Percentiles rank a stretch among this genome's conserved stretches.
Conservation (phyloP, 768 basidiomycete genomes). For the Cyclocybe cylindracea region DNA sequence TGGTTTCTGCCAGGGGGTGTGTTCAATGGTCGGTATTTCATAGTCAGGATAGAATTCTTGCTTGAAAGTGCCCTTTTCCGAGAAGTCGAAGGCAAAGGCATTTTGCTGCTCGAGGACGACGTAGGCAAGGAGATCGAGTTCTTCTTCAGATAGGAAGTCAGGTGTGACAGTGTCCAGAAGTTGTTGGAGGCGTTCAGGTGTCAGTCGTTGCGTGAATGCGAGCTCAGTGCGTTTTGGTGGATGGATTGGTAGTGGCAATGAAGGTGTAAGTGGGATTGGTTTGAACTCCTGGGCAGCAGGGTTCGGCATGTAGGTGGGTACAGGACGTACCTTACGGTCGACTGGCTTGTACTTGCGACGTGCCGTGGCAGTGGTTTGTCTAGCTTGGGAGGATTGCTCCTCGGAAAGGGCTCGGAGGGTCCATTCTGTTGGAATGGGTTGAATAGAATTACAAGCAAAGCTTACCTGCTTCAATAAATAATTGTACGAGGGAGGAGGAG, state of each 20-base stretch:
- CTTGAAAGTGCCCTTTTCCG: too few species aligned
- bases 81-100: too few species aligned
- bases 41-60: too few species aligned
- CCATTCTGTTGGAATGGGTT: slow-evolving; percentile 1
- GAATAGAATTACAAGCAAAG: neutral
- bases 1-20: neutral
- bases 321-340: slow-evolving; percentile 23
- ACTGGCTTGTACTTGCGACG: slow-evolving; percentile 27
- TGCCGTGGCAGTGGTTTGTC: neutral
- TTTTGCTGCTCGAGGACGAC: too few species aligned
- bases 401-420: neutral
- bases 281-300: slow-evolving; percentile 4
- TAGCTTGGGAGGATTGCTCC: neutral
- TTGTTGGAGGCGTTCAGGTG: neutral
- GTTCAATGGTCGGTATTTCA: too few species aligned
- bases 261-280: neutral
- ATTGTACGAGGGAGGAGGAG: slow-evolving; percentile 1
- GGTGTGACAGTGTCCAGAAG: neutral
- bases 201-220: neutral
- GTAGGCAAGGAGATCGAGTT: too few species aligned
- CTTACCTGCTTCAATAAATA: neutral
- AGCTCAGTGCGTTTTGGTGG: neutral
- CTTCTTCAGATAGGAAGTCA: neutral
- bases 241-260: neutral
- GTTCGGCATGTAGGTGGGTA: slow-evolving; percentile 25